phyloP scores from a whole-genome alignment of 1,284 basidiomycete genomes.

The Pseudozyma pruni region DNA sequence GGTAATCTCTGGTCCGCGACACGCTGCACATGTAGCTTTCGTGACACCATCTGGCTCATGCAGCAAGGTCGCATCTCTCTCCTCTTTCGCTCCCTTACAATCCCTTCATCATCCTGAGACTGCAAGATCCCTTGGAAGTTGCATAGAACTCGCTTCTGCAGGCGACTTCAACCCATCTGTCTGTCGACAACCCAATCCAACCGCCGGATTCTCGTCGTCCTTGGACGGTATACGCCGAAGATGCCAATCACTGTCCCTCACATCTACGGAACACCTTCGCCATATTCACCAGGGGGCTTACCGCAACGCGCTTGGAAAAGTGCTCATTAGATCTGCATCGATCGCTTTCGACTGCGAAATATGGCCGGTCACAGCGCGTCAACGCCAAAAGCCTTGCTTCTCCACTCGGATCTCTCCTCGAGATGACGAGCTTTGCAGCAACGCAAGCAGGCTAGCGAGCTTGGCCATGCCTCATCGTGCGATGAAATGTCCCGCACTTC shows the following conservation, averaged over 20 bases:
- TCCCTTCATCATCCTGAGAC: neutral
- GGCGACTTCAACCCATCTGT: neutral
- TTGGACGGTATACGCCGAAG: neutral
- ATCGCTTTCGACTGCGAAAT: too few species aligned
- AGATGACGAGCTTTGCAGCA: neutral
- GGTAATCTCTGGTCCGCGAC: too few species aligned
- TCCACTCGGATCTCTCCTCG: neutral
- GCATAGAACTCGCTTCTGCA: neutral
- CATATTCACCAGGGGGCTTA: too few species aligned
- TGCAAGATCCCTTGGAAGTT: slow-evolving; percentile 12
- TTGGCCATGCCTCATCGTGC: too few species aligned
- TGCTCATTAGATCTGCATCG: too few species aligned
- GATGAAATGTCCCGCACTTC: too few species aligned
- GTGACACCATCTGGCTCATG: neutral
- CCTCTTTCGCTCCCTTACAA: neutral
- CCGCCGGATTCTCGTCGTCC: neutral
- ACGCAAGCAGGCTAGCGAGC: too few species aligned
- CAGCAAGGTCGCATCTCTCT: neutral
- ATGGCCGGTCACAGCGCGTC: too few species aligned
- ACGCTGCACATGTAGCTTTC: neutral
- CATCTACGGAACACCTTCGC: too few species aligned
- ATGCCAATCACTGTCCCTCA: too few species aligned
- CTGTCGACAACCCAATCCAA: neutral
- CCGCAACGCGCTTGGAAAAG: too few species aligned
- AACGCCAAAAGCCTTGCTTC: neutral